A percentile compares a stretch with the other conserved stretches of the same genome.
Evolutionary conservation across 2,329 filamentous ascomycete species (phyloP).

Genomic region (Epichloe typhina): DNA sequence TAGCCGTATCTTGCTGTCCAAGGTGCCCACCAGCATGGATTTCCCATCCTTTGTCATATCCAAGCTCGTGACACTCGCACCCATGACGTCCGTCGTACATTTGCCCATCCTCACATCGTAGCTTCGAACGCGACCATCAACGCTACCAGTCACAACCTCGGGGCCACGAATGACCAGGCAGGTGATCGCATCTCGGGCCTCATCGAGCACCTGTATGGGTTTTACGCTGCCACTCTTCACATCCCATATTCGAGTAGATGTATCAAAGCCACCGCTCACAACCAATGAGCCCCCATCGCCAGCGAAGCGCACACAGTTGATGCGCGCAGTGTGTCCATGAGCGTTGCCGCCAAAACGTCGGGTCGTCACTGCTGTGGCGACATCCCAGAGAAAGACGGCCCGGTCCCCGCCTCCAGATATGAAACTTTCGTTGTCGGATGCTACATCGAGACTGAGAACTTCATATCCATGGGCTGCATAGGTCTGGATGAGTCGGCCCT

Average conservation of each 20-base stretch:
- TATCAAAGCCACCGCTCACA: constrained; percentile 61
- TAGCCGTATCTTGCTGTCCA: constrained; percentile 66
- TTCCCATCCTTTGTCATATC: constrained; percentile 58
- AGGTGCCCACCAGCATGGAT: constrained; percentile 57
- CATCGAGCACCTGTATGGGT: constrained; percentile 58
- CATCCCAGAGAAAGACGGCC: constrained; percentile 88
- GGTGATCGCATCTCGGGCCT: constrained; percentile 59
- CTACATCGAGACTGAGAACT: constrained; percentile 67
- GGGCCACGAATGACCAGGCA: constrained; percentile 32
- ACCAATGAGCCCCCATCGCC: constrained; percentile 64
- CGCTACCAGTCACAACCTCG: constrained; percentile 61
- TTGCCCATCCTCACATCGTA: constrained; percentile 75
- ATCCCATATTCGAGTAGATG: constrained; percentile 68
- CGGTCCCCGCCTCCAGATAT: constrained; percentile 83
- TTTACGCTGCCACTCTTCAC: constrained; percentile 37
- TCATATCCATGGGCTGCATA: constrained; percentile 89
- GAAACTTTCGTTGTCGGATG: constrained; percentile 69
- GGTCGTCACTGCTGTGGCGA: constrained; percentile 63
- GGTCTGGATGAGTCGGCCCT: constrained; percentile 63
- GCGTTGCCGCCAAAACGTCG: constrained; percentile 54
- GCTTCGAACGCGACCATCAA: constrained; percentile 67
- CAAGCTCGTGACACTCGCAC: constrained; percentile 62
- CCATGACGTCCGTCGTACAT: constrained; percentile 57
- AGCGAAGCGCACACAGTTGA: constrained; percentile 70
- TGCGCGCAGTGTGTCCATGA: constrained; percentile 53